Evolutionary conservation across 1,284 basidiomycete species (phyloP).

Genomic region (Apiotrichum sp.): DNA sequence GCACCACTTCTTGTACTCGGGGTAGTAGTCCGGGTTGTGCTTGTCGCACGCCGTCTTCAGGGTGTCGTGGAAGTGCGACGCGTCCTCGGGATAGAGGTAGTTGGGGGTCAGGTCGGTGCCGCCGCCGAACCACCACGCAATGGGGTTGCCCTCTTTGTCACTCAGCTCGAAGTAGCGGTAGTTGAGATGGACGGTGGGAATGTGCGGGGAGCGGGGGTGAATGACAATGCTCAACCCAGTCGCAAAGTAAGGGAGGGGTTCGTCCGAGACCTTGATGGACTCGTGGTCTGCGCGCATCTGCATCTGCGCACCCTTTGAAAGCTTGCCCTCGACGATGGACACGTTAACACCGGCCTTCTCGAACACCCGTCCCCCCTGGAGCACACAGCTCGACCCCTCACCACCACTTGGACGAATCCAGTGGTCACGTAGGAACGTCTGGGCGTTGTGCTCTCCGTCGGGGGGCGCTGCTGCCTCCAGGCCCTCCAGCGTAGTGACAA

Average conservation of each 20-base stretch:
- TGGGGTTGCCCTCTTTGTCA: conserved; percentile 54
- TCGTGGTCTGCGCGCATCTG: conserved; percentile 93
- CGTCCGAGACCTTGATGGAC: conserved; percentile 56
- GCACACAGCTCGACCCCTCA: conserved; percentile 79
- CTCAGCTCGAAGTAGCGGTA: conserved; percentile 96
- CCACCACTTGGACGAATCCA: conserved; percentile 79
- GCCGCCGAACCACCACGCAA: conserved; percentile 99
- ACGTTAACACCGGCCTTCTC: conserved; percentile 98
- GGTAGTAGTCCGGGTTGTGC: conserved; percentile 66
- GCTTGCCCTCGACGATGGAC: conserved; percentile 79
- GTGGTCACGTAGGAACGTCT: conserved; percentile 71
- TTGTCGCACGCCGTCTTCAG: conserved; percentile 71
- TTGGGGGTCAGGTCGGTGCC: conserved; percentile 94
- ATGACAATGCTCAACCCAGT: conserved; percentile 87
- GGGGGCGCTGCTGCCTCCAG: conserved; percentile 61
- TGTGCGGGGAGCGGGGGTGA: conserved; percentile 86
- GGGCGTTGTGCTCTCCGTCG: conserved; percentile 40
- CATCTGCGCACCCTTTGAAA: conserved; percentile 80
- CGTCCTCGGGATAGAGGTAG: conserved; percentile 85
- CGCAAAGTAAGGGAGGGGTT: conserved; percentile 82
- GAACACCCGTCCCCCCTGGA: conserved; percentile 66
- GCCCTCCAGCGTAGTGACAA: conserved; percentile 70
- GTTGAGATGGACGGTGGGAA: conserved; percentile 92
- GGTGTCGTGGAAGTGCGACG: conserved; percentile 74
- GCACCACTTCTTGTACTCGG: conserved; percentile 88